phyloP scores from a whole-genome alignment of 805 yeast species.

The Candida insectorum region DNA sequence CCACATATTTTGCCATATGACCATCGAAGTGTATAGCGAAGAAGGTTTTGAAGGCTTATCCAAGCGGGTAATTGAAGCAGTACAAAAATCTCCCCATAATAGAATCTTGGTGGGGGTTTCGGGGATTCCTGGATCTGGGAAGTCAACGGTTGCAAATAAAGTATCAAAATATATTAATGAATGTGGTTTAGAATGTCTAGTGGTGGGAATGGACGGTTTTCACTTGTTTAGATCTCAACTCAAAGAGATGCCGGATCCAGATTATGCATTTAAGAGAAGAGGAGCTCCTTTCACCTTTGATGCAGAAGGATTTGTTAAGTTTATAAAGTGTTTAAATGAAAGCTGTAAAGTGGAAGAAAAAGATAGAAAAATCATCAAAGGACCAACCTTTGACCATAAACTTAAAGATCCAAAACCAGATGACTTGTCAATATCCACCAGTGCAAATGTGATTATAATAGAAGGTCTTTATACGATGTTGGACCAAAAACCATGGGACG shows the following conservation, averaged over 20 bases:
- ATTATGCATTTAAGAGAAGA: conserved; percentile 57
- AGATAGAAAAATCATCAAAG: conserved; percentile 32
- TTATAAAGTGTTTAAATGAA: conserved; percentile 15
- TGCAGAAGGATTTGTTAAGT: conserved; percentile 33
- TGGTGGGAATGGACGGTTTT: conserved; percentile 41
- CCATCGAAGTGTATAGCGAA: too few species aligned
- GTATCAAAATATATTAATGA: conserved; percentile 25
- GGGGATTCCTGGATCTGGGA: conserved; percentile 88
- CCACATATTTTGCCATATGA: too few species aligned
- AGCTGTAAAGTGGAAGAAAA: conserved; percentile 1
- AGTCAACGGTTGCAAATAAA: conserved; percentile 59
- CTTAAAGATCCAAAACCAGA: conserved; percentile 66
- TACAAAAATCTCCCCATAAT: not conserved
- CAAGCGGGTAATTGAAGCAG: conserved; percentile 4
- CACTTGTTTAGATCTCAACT: conserved; percentile 31
- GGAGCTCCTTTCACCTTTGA: conserved; percentile 91
- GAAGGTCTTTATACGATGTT: conserved; percentile 77
- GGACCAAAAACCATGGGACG: conserved; percentile 56
- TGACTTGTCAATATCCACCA: conserved; percentile 44
- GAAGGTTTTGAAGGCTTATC: too few species aligned
- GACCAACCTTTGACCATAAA: conserved; percentile 78
- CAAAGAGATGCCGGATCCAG: conserved; percentile 49
- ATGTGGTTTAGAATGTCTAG: conserved; percentile 14
- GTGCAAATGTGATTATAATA: conserved; percentile 54
- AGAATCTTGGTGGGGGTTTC: conserved; percentile 58